Base-by-base conservation (phyloP, 768 basidiomycete genomes). In the Hypholoma sublateritium region DNA sequence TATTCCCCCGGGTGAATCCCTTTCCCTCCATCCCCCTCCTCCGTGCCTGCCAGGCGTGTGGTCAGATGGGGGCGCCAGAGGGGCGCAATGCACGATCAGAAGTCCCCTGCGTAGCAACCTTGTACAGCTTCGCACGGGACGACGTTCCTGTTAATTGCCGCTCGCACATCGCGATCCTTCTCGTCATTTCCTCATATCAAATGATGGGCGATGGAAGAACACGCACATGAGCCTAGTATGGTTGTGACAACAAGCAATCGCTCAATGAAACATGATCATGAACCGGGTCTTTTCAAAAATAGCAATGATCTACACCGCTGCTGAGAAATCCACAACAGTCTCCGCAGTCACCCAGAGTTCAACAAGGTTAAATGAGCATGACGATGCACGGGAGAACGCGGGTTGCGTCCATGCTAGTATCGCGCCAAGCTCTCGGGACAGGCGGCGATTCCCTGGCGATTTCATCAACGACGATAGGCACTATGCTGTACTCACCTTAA, bases 251-350 rank as follows among this genome's bases (percentile, higher is more conserved):
- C 62, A 28, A 63, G 59, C 58, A 57, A 41, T 25, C 39, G 59
- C 50, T 28, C 34, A 44, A 51, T 42, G 53, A 25, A 56, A 58
- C 53, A 50, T 52, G 52, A 58, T 53, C 56, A 42, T 39, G 21
- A 56, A 41, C 42, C 37, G 61, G 63, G 61, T 64, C 61, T 41
- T 19, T 35, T 43, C 52, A 53, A 63, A 64, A 62, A 59, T 61
- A 60, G 60, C 57, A 59, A 50, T 64, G 65, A 66, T 65, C 61
- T 58, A 62, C 65, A 56, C 63, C 54, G 34, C 25, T 62, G 60
- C 57, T 62, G 65, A 56, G 43, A 51, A 42, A 48, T 56, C 52
- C 49, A 53, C 52, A 62, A 54, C 47, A 59, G 56, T 43, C 58
- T 62, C 61, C 61, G 61, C 61, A 62, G 61, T 46, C 57, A 55